A percentile compares a stretch with the other conserved stretches of the same genome.
phyloP scores from a whole-genome alignment of 108 stramenopile species.

The Conticribra guillardii region DNA sequence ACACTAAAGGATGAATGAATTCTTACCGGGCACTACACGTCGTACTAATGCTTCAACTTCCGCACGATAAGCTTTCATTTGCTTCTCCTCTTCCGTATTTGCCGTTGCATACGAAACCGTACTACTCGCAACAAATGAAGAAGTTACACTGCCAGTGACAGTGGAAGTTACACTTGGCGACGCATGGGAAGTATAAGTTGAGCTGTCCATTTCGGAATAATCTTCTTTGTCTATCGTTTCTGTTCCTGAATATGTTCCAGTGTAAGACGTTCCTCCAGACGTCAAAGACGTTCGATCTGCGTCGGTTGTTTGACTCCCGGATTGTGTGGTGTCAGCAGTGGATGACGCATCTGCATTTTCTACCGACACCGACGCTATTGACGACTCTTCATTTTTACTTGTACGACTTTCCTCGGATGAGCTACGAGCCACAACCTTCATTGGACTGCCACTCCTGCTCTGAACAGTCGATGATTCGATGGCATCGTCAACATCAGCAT shows the following conservation, averaged over 20 bases:
- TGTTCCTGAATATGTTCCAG: too few species aligned
- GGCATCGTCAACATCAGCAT: slow-evolving; percentile 37
- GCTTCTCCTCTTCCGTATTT: slow-evolving; percentile 22
- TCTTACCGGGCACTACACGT: slow-evolving; percentile 64
- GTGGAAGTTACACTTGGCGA: slow-evolving; percentile 3
- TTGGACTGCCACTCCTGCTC: neutral
- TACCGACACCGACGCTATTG: slow-evolving; percentile 23
- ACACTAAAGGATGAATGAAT: too few species aligned
- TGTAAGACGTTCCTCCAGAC: neutral
- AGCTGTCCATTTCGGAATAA: neutral
- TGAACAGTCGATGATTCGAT: neutral
- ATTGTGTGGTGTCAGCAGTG: neutral
- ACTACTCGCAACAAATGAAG: slow-evolving; percentile 19
- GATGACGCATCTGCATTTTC: slow-evolving; percentile 35
- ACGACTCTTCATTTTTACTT: neutral
- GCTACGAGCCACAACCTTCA: neutral
- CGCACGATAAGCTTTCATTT: slow-evolving; percentile 50
- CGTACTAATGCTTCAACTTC: slow-evolving; percentile 81
- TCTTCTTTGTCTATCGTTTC: neutral
- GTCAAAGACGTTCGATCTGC: neutral
- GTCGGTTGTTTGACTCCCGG: neutral
- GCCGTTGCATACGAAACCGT: slow-evolving; percentile 20
- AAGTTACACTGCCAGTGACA: slow-evolving; percentile 11
- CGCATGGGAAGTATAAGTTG: too few species aligned
- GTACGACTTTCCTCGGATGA: neutral